Evolutionary conservation across 495 filamentous ascomycete genomes (phyloP).

Genomic region (Pseudevernia furfuracea): DNA sequence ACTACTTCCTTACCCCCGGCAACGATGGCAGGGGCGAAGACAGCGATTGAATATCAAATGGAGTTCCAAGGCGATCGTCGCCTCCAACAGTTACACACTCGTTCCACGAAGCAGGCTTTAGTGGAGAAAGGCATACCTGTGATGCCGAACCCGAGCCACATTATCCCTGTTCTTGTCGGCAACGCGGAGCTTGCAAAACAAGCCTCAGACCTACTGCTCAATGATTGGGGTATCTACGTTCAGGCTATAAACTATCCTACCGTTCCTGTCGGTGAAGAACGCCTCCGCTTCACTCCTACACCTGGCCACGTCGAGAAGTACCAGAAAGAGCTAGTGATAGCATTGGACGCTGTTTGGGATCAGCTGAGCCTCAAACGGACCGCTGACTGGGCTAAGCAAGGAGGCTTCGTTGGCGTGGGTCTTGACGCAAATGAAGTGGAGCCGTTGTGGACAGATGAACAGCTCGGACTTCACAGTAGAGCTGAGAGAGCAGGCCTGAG

Average conservation of each 20-base stretch:
- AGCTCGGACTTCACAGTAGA: constrained; percentile 58
- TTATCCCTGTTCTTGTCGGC: constrained; percentile 87
- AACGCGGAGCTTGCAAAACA: constrained; percentile 88
- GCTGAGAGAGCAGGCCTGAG: constrained; percentile 16
- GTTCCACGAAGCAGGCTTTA: constrained; percentile 77
- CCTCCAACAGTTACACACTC: constrained; percentile 91
- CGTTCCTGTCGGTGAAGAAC: constrained; percentile 91
- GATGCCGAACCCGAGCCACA: constrained; percentile 95
- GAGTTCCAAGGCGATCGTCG: constrained; percentile 70
- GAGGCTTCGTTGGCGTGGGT: constrained; percentile 90
- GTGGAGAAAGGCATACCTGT: constrained; percentile 82
- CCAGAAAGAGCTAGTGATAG: constrained; percentile 76
- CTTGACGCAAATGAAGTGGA: constrained; percentile 51
- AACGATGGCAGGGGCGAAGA: constrained; percentile 88
- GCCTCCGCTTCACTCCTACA: constrained; percentile 89
- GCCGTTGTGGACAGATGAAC: constrained; percentile 79
- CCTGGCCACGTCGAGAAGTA: constrained; percentile 79
- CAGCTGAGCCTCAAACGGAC: constrained; percentile 85
- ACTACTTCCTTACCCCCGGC: constrained; percentile 93
- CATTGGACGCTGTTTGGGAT: constrained; percentile 79
- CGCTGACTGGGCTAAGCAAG: constrained; percentile 80
- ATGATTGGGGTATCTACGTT: constrained; percentile 88
- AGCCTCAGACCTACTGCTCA: constrained; percentile 80
- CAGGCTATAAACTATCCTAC: constrained; percentile 99
- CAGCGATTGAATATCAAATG: constrained; percentile 90